Base-by-base conservation (phyloP, 345 rosid species). In the Boechera stricta region DNA sequence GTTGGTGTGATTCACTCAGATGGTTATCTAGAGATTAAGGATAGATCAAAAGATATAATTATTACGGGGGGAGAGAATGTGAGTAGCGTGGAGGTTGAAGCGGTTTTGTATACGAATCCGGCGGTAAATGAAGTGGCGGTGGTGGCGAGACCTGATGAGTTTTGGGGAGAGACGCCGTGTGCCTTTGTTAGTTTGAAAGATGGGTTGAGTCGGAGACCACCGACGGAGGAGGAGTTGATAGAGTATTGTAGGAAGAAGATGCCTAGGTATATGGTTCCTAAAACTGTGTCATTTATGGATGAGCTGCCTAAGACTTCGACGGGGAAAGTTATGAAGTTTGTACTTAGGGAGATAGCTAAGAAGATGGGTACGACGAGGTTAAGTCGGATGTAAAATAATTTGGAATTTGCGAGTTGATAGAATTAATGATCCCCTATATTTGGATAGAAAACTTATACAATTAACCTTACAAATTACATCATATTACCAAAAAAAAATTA, bases 161-260 rank as follows among this genome's bases (percentile, higher is more conserved):
- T 72, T 16, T 93, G 98, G 97, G 98, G 98, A 35, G 91, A 93
- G 81, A 86, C 88, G 0, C 98, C 98, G 26, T 91, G 98, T 54
- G 97, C 98, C 18, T 91, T 56, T 10, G 71, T 42, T 54, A 70
- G 75, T 57, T 16, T 74, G 58, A 80, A 72, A 60, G 10, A 7
- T 0, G 90, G 77, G 72, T 86, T 68, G 85, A 85, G 48, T 71
- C 77, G 75, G 87, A 83, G 64, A 64, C 76, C 21, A 21, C 24
- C 38, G 66, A 72, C 77, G 28, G 81, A 72, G 68, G 64, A 60
- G 55, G 86, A 76, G 64, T 33, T 77, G 29, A 83, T 82, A 0
- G 87, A 86, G 78, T 83, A 77, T 66, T 79, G 82, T 62, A 78
- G 80, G 61, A 80, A 54, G 13, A 84, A 74, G 65, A 48, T 89